Conservation (phyloP, 306 rosid species). For the Cicer pinnatifidum region DNA sequence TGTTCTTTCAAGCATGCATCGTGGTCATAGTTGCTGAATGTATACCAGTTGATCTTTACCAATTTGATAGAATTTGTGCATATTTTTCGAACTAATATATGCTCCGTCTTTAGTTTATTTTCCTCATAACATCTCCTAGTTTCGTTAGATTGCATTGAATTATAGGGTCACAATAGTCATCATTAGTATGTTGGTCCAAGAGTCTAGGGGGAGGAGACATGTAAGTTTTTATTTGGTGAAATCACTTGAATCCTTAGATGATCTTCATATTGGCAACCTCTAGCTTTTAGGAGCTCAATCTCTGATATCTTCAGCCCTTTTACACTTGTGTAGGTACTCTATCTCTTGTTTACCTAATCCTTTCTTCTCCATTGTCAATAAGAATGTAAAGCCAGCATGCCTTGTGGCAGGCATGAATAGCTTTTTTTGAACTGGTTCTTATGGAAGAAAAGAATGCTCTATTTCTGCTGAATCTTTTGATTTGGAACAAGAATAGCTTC, state of each 20-base stretch:
- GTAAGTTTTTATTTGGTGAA: not conserved
- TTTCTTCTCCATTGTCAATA: not conserved
- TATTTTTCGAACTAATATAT: not conserved
- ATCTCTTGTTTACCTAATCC: not conserved
- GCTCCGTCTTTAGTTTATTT: slow-evolving; percentile 1
- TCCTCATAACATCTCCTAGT: not conserved
- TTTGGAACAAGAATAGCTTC: not conserved
- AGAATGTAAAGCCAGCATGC: not conserved
- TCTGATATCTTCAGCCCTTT: not conserved
- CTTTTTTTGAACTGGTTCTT: not conserved
- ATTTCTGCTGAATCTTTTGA: not conserved
- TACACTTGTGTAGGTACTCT: not conserved
- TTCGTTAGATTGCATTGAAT: not conserved
- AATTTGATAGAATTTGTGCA: slow-evolving; percentile 4
- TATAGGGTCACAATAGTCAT: not conserved
- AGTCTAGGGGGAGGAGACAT: not conserved
- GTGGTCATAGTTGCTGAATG: slow-evolving; percentile 8
- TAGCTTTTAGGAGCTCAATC: not conserved
- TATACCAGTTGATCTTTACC: slow-evolving; percentile 21
- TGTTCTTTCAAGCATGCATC: slow-evolving; percentile 32
- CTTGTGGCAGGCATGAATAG: not conserved
- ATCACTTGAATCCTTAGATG: not conserved
- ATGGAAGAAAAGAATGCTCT: not conserved
- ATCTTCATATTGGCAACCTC: not conserved
- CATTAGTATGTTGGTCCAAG: not conserved